Base-by-base conservation (phyloP, 495 filamentous ascomycete genomes). In the Aspergillus conjunctus region DNA sequence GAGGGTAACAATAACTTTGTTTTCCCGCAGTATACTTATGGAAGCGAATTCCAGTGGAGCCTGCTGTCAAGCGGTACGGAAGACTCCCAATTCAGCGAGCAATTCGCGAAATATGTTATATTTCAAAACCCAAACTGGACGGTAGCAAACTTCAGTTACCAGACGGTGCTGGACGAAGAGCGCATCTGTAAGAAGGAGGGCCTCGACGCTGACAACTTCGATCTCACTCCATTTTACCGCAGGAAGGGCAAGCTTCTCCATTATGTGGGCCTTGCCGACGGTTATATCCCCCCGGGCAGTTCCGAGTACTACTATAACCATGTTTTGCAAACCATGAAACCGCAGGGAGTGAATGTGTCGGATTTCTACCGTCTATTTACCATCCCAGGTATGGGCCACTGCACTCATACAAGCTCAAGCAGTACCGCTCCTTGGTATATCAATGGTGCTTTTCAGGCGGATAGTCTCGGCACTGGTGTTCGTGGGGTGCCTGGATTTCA, bases 181-280 rank as follows among this genome's bases (percentile, higher is more conserved):
- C 63, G 65, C 20, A 2, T 26, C 26, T 26, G 26, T 26, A 2
- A 26, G 26, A 26, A 5, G 26, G 26, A 26, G 26, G 26, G 26
- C 26, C 61, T 75, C 17, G 69, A 74, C 52, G 68, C 72, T 0
- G 72, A 72, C 14, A 65, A 67, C 62, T 82, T 76, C 65, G 75
- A 83, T 59, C 67, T 87, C 48, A 65, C 75, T 0, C 59, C 67
- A 0, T 85, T 85, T 68, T 67, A 75, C 14, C 57, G 67, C 8
- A 71, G 71, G 26, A 82, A 83, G 6, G 81, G 81, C 30, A 87
- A 86, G 68, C 70, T 85, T 22, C 53, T 86, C 54, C 67, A 79
- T 45, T 86, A 85, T 66, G 83, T 86, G 59, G 83, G 84, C 0
- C 56, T 71, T 7, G 63, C 75, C 2, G 85, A 87, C 63, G 76